Conservation (phyloP, 2,329 filamentous ascomycete species). For the Talaromyces sp. region DNA sequence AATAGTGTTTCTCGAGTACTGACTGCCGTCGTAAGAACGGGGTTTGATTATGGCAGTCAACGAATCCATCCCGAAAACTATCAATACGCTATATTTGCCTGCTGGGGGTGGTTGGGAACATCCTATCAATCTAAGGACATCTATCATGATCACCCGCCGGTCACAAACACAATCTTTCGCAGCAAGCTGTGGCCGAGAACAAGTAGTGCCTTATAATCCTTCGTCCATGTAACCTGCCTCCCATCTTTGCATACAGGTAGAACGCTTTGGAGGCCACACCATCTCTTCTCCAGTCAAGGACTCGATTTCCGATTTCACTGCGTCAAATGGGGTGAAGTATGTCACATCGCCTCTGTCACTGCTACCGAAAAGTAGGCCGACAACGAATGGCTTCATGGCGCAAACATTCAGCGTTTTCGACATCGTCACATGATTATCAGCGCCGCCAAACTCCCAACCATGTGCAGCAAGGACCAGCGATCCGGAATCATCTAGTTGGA, state of each 20-base stretch:
- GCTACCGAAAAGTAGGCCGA: background rate
- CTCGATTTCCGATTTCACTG: conserved; percentile 10
- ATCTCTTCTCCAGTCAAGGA: conserved; percentile 10
- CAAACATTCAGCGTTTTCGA: background rate
- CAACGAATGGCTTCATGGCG: background rate
- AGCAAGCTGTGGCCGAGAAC: too few species aligned
- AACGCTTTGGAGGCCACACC: conserved; percentile 9
- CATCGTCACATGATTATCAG: background rate
- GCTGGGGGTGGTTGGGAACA: too few species aligned
- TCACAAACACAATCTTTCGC: too few species aligned
- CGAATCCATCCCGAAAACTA: too few species aligned
- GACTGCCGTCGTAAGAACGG: too few species aligned
- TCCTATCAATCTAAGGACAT: too few species aligned
- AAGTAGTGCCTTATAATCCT: background rate
- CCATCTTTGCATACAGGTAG: background rate
- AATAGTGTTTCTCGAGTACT: too few species aligned
- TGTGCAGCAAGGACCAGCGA: background rate
- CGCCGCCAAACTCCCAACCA: background rate
- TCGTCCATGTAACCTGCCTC: background rate
- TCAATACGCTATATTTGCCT: too few species aligned
- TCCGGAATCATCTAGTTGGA: background rate
- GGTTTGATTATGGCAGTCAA: too few species aligned
- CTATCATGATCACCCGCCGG: too few species aligned
- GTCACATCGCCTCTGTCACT: background rate
- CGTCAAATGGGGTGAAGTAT: conserved; percentile 7